A percentile compares a stretch with the other conserved stretches of the same genome.
phyloP scores from a whole-genome alignment of 106 monocot genomes.

The Posidonia australis region DNA sequence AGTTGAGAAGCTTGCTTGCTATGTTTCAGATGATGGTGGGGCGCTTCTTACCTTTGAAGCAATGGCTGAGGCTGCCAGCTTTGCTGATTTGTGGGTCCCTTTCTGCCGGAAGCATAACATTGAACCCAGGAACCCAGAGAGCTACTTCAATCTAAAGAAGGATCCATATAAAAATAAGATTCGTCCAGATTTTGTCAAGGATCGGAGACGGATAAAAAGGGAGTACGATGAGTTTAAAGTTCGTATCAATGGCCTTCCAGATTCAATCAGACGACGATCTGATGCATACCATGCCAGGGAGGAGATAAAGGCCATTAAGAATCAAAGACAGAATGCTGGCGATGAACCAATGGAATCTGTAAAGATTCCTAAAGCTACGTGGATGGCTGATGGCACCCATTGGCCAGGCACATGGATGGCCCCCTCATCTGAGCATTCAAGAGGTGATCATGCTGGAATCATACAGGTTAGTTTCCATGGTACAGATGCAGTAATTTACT shows the following conservation, averaged over 20 bases:
- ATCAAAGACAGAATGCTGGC: constrained; percentile 42
- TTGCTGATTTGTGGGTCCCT: constrained; percentile 70
- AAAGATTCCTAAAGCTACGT: constrained; percentile 79
- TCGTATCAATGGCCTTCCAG: constrained; percentile 68
- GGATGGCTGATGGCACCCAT: constrained; percentile 95
- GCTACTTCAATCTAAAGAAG: constrained; percentile 61
- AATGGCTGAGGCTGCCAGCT: constrained; percentile 85
- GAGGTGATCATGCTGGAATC: constrained; percentile 66
- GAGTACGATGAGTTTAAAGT: constrained; percentile 97
- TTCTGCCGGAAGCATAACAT: constrained; percentile 83
- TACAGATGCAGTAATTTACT: not conserved
- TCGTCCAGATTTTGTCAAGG: constrained; percentile 67
- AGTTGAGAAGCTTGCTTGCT: constrained; percentile 89
- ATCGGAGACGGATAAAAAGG: constrained; percentile 66
- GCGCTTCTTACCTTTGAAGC: constrained; percentile 89
- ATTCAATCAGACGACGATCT: constrained; percentile 65
- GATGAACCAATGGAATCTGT: constrained; percentile 38
- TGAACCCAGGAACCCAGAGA: constrained; percentile 85
- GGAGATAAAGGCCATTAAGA: constrained; percentile 73
- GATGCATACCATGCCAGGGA: constrained; percentile 83
- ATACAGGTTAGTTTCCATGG: constrained; percentile 46
- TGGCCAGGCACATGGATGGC: constrained; percentile 80
- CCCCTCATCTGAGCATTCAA: constrained; percentile 42
- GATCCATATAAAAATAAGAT: constrained; percentile 86
- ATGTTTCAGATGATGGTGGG: constrained; percentile 85